phyloP scores from a whole-genome alignment of 129 eudicot genomes.

The Flaveria sonorensis region DNA sequence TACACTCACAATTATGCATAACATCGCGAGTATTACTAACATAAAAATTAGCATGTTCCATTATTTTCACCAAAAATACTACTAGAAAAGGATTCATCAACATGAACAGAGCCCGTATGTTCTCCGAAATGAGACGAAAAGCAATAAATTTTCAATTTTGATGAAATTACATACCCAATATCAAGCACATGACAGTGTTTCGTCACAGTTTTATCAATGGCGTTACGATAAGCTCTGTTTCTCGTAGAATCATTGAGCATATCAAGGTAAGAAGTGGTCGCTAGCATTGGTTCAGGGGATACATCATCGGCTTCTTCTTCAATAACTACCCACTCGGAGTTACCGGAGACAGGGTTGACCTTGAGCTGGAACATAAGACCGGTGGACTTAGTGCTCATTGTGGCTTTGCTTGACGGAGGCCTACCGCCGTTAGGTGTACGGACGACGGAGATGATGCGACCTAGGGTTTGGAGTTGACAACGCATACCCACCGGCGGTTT shows the following conservation, averaged over 20 bases:
- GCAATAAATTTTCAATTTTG: not conserved
- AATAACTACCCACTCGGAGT: conserved; percentile 84
- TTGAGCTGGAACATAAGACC: conserved; percentile 78
- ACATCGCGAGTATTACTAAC: no score
- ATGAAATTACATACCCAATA: conserved; percentile 59
- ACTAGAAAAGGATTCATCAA: no score
- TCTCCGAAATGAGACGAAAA: not conserved
- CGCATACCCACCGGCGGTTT: conserved; percentile 15
- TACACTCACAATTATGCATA: not conserved
- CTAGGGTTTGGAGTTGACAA: conserved; percentile 39
- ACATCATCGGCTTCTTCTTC: conserved; percentile 48
- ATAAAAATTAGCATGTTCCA: no score
- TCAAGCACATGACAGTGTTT: conserved; percentile 82
- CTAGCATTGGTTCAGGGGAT: conserved; percentile 46
- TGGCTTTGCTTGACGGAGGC: conserved; percentile 13
- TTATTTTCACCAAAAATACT: no score
- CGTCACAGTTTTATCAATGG: conserved; percentile 69
- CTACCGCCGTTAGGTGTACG: conserved; percentile 18
- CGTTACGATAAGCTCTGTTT: conserved; percentile 60
- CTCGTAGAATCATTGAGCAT: conserved; percentile 84
- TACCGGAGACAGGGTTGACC: conserved; percentile 76
- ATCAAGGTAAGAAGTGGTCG: conserved; percentile 77
- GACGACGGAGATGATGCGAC: conserved; percentile 18
- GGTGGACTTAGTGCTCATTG: conserved; percentile 47
- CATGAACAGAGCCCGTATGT: no score